Conservation (phyloP, 805 yeast genomes). For the Metschnikowia corniflorae region DNA sequence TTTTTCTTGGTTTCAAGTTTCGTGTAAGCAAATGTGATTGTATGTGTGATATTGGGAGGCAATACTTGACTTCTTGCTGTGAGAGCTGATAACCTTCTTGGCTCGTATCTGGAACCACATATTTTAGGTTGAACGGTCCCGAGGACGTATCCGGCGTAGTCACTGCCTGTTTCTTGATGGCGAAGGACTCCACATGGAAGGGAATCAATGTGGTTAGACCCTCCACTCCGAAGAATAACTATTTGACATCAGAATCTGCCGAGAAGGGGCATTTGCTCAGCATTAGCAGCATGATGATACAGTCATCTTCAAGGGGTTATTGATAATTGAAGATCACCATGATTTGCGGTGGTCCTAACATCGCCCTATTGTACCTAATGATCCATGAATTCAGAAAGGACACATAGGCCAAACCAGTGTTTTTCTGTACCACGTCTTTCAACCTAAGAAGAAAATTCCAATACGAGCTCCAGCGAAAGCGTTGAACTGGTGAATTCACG, state of each 20-base stretch:
- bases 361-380: conserved; percentile 92
- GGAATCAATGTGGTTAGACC: conserved; percentile 87
- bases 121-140: conserved; percentile 64
- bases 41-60: too few relatives aligned
- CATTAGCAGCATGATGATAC: too few relatives aligned
- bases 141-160: conserved; percentile 73
- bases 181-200: conserved; percentile 78
- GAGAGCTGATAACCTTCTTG: too few relatives aligned
- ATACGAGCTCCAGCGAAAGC: too few relatives aligned
- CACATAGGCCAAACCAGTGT: conserved; percentile 82
- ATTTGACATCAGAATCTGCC: conserved; percentile 63
- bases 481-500: too few relatives aligned
- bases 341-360: conserved; percentile 96
- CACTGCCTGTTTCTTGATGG: conserved; percentile 74
- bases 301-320: conserved; percentile 88
- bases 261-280: conserved; percentile 71
- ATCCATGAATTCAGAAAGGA: conserved; percentile 69
- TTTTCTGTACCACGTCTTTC: too few relatives aligned
- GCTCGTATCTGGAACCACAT: too few relatives aligned
- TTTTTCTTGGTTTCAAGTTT: too few relatives aligned
- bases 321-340: conserved; percentile 78
- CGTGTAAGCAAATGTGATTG: too few relatives aligned
- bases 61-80: too few relatives aligned
- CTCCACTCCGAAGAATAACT: conserved; percentile 91
- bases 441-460: too few relatives aligned